Evolutionary conservation across 2,329 filamentous ascomycete species (phyloP).

Genomic region (Colletotrichum sp.): DNA sequence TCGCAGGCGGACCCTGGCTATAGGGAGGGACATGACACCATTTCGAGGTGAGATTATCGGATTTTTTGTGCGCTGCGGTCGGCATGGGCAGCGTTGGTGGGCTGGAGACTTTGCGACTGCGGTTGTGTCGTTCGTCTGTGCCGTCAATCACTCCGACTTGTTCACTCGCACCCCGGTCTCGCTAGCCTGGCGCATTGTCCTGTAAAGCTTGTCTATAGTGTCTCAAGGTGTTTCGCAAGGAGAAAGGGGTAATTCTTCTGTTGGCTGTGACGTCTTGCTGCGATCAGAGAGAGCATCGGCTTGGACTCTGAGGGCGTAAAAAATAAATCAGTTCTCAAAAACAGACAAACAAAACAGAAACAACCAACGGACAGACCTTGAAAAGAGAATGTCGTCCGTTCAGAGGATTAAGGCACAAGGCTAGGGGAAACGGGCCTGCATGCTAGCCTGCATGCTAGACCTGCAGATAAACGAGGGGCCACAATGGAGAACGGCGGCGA

Average conservation of each 20-base stretch:
- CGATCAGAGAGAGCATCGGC: neutral
- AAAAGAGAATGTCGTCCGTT: neutral
- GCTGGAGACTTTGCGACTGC: neutral
- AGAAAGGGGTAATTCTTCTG: neutral
- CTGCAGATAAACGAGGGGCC: constrained; percentile 18
- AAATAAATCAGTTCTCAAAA: neutral
- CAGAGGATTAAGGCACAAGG: neutral
- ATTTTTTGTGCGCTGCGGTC: neutral
- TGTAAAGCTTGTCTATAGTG: constrained; percentile 1
- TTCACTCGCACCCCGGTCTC: neutral
- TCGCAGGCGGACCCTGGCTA: neutral
- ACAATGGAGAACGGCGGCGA: neutral
- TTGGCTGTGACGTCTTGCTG: neutral
- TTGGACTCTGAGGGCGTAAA: neutral
- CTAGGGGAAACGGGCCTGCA: neutral
- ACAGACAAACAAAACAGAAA: neutral
- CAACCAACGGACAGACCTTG: neutral
- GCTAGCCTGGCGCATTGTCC: neutral
- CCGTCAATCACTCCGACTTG: neutral
- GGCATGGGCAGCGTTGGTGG: neutral
- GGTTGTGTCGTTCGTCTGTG: neutral
- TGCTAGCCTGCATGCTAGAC: neutral
- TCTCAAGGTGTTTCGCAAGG: constrained; percentile 13
- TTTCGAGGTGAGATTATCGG: neutral
- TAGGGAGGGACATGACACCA: constrained; percentile 12